phyloP scores from a whole-genome alignment of 371 early-diverging fungal genomes.

The Chytridium lagenaria region DNA sequence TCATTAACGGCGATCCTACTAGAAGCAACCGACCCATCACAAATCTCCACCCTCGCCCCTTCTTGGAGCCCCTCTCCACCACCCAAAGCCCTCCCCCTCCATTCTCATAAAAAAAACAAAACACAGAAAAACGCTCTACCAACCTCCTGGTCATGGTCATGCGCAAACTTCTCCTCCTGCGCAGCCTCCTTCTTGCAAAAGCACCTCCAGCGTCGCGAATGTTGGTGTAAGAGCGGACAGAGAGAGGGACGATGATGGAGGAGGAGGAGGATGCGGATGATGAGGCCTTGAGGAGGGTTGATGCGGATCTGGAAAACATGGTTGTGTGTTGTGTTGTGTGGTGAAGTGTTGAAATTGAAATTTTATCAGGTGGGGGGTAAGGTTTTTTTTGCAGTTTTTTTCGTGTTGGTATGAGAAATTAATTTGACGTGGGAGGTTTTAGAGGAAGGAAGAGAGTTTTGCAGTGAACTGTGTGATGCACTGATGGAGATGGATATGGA shows the following conservation, averaged over 20 bases:
- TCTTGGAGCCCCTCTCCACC: background rate
- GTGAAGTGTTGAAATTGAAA: background rate
- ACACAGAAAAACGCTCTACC: too few species aligned
- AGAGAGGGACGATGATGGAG: background rate
- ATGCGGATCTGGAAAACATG: constrained; percentile 10
- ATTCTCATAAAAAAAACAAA: too few species aligned
- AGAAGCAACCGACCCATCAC: too few species aligned
- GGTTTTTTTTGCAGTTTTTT: background rate
- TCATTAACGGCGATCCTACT: too few species aligned
- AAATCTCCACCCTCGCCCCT: background rate
- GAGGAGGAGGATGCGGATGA: background rate
- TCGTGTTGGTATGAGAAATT: too few species aligned
- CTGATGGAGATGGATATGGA: too few species aligned
- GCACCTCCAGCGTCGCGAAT: constrained; percentile 39
- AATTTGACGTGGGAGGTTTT: too few species aligned
- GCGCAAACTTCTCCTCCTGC: constrained; percentile 33
- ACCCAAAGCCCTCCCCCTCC: background rate
- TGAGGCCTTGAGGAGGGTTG: background rate
- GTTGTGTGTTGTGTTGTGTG: background rate
- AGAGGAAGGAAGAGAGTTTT: too few species aligned
- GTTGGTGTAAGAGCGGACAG: constrained; percentile 15
- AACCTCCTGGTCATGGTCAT: constrained; percentile 32
- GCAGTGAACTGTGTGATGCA: too few species aligned
- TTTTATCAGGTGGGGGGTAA: background rate
- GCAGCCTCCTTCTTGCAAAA: constrained; percentile 37